Percentiles rank a stretch among this genome's conserved stretches.
Conservation (phyloP, 2,329 filamentous ascomycete species). For the Diaporthe ampelina region DNA sequence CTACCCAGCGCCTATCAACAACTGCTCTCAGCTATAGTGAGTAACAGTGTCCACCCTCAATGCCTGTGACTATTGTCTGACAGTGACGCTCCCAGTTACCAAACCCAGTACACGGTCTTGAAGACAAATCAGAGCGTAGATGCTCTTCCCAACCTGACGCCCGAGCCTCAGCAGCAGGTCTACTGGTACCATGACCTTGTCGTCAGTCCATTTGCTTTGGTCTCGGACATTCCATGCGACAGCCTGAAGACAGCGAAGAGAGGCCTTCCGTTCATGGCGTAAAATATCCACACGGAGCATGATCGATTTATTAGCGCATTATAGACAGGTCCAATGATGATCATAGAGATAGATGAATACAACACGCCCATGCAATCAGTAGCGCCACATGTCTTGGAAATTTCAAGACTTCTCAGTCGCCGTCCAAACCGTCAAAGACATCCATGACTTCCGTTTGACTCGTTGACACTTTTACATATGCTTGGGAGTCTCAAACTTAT, state of each 20-base stretch:
- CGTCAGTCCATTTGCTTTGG: slow-evolving; percentile 21
- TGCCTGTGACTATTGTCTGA: neutral
- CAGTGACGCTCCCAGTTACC: slow-evolving; percentile 25
- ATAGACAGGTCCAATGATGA: neutral
- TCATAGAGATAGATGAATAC: neutral
- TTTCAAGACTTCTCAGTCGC: too few relatives aligned
- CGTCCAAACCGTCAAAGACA: too few relatives aligned
- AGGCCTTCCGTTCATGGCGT: neutral
- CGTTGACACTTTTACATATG: too few relatives aligned
- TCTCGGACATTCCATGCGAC: slow-evolving; percentile 38
- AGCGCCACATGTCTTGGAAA: too few relatives aligned
- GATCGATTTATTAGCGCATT: neutral
- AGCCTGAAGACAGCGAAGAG: slow-evolving; percentile 27
- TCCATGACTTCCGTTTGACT: too few relatives aligned
- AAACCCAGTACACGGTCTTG: slow-evolving; percentile 40
- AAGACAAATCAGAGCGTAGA: slow-evolving; percentile 35
- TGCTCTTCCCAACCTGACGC: slow-evolving; percentile 33
- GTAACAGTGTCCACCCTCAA: neutral
- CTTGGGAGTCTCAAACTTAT: too few relatives aligned
- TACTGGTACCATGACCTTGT: slow-evolving; percentile 39
- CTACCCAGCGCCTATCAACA: slow-evolving; percentile 32
- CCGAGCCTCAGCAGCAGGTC: slow-evolving; percentile 36
- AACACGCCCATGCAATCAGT: neutral
- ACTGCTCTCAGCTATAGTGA: slow-evolving; percentile 41
- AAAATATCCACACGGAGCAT: neutral